Evolutionary conservation across 208 protist species (phyloP), one percentile per base, ranked within the genome.

Genomic region (Zelonia costaricensis): DNA sequence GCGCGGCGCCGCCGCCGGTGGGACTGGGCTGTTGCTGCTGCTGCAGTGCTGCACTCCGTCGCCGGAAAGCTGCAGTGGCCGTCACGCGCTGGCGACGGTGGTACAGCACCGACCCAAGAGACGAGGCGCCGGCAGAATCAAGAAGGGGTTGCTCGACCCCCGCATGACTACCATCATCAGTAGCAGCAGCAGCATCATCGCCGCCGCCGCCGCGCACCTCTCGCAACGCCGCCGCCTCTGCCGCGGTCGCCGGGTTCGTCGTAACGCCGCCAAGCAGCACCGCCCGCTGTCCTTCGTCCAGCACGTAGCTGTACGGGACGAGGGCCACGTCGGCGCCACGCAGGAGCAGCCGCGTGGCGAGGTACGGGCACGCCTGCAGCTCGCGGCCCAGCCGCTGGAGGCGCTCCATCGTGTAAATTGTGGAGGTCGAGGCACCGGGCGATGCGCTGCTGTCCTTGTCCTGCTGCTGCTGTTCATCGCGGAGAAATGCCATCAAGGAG

Each of bases 291-390:
- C 63, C 73, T 15, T 83, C 67, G 10, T 90, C 86, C 7, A 91
- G 77, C 3, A 96, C 51, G 56, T 92, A 93, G 47, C 74, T 62
- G 61, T 96, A 93, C 0, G 90, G 90, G n/a, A 96, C 79, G 6
- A 93, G 74, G 16, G 86, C 84, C 27, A 96, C 78, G 49, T 93
- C 83, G 0, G 86, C 83, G 0, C 62, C 78, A 31, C 87, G 85
- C 12, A 94, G 52, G 3, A 90, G 67, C 20, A 88, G 69, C 3
- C 82, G 74, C 8, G 83, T 88, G 10, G 72, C 81, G 15, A 94
- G 59, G 75, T 90, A 96, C 7, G 91, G 91, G 53, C 91, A 96
- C 2, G 84, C 88, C 38, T 74, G 60, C 5, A 94, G 62, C 55
- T 72, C 70, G 20, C 49, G 7, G 1, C 91, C 91, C 16, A 88